Percentiles rank a stretch among this genome's conserved stretches.
These are phyloP conservation scores for Tarenaya hassleriana DNA, from an alignment of 345 rosid species.

Conservation along the genomic window DNA sequence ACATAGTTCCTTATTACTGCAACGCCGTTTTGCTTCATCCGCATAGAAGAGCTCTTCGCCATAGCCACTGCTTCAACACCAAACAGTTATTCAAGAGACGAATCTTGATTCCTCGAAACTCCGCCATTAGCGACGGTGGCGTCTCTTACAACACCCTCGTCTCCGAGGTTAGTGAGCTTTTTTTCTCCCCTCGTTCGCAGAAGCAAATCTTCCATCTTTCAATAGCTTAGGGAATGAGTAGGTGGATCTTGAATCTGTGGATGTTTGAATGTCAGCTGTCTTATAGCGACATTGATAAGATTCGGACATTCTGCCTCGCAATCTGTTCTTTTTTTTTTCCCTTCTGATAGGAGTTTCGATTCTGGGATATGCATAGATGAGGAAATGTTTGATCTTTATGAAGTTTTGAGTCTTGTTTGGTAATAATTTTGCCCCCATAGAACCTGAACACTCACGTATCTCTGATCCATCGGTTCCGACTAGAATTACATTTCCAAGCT, in stretches of 20 bases:
- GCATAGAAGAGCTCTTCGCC: conserved; percentile 20
- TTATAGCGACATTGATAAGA: neutral
- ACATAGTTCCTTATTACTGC: conserved; percentile 31
- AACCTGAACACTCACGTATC: too few relatives aligned
- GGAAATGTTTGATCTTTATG: too few relatives aligned
- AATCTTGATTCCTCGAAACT: conserved; percentile 26
- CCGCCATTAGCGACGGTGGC: conserved; percentile 26
- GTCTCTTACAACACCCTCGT: conserved; percentile 48
- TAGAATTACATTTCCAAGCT: too few relatives aligned
- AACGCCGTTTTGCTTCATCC: conserved; percentile 35
- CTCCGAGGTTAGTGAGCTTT: conserved; percentile 44
- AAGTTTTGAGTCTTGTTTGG: too few relatives aligned
- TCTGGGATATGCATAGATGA: too few relatives aligned
- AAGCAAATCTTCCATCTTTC: neutral
- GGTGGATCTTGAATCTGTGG: neutral
- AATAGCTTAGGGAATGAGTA: neutral
- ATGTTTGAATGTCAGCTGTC: neutral
- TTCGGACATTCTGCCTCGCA: too few relatives aligned
- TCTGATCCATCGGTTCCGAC: too few relatives aligned
- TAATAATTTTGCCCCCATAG: neutral
- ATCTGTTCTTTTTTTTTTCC: too few relatives aligned
- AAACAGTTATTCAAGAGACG: conserved; percentile 23
- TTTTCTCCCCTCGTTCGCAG: neutral
- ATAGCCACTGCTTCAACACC: conserved; percentile 8
- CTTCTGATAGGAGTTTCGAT: too few relatives aligned